Base-by-base conservation (phyloP, 2,329 filamentous ascomycete genomes). In the Aspergillus oerlinghausenensis region DNA sequence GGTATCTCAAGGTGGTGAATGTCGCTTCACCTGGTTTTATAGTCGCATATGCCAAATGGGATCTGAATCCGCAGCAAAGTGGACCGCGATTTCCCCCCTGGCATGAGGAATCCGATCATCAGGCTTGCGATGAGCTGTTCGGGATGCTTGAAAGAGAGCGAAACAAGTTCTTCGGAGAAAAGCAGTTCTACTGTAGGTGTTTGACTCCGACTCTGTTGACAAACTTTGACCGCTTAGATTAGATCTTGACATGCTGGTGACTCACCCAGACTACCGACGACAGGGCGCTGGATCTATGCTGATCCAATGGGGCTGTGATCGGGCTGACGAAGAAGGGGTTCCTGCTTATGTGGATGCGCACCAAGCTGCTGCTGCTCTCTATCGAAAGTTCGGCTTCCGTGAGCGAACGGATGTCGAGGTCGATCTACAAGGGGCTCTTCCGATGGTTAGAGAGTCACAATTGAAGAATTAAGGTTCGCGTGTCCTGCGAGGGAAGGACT, bases 41-140 rank as follows among this genome's bases (percentile, higher is more conserved):
- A 19, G 56, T 62, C 40, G 66, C 69, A 11, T 72, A 64, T 38
- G 69, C 60, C 17, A 70, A 70, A 58, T 72, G 69, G 69, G 67
- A 70, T 47, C 29, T 65, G 17, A 52, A 63, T 25, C 63, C 59
- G 56, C 49, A 67, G 8, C 60, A 68, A 32, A 63, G 69, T 11
- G 69, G 67, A 4, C 40, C 28, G 29, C 66, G 69, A 8, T 71
- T 63, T 52, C 66, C 68, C 5, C 60, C 67, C 26, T 72, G 67
- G 67, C 60, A 65, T 56, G 51, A 57, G 3, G 66, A 67, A 2
- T 60, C 57, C 50, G 56, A 65, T 26, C 40, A 32, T 3, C 51
- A 54, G 2, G 56, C 52, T 19, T 66, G 63, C 42, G 58, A 63
- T 23, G 29, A 17, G 1, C 60, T 70, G 10, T 66, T 70, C 19